A percentile compares a stretch with the other conserved stretches of the same genome.
phyloP scores from a whole-genome alignment of 768 basidiomycete species.

The Gloeopeniophorella convolvens region DNA sequence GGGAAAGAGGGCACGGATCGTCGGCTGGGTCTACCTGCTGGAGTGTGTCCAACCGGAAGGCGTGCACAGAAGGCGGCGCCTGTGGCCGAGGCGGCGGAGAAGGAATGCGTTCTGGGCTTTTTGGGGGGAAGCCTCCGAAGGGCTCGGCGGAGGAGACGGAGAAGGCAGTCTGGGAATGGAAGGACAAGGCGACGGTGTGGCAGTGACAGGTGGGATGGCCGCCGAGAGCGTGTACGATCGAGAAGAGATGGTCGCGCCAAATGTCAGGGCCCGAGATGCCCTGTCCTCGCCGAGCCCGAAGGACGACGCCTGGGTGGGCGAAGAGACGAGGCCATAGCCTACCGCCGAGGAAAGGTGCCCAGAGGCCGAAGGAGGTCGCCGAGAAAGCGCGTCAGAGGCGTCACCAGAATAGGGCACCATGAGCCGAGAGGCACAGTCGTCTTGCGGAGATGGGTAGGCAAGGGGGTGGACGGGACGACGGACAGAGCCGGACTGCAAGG shows the following conservation, averaged over 20 bases:
- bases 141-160: conserved; percentile 11
- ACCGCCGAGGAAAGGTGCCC: too few species aligned
- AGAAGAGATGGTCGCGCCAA: conserved; percentile 11
- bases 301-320: conserved; percentile 4
- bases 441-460: conserved; percentile 5
- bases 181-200: not conserved
- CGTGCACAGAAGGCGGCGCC: conserved; percentile 13
- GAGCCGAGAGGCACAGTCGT: conserved; percentile 14
- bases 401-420: conserved; percentile 19
- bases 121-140: too few species aligned
- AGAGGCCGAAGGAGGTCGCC: too few species aligned
- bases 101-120: not conserved
- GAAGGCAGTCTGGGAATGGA: not conserved
- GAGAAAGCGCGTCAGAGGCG: too few species aligned
- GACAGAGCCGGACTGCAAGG: not conserved
- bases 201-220: conserved; percentile 7
- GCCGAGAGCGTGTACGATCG: conserved; percentile 17
- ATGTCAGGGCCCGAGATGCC: conserved; percentile 10
- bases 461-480: conserved; percentile 8
- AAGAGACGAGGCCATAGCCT: not conserved
- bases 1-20: conserved; percentile 21
- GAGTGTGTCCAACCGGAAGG: conserved; percentile 16
- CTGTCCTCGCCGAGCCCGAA: conserved; percentile 8
- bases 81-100: not conserved
- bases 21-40: conserved; percentile 18